A percentile compares a stretch with the other conserved stretches of the same genome.
These are phyloP conservation scores for Nannizziopsis arthrosporioides DNA, from an alignment of 2,329 filamentous ascomycete genomes.

Conservation along the genomic window DNA sequence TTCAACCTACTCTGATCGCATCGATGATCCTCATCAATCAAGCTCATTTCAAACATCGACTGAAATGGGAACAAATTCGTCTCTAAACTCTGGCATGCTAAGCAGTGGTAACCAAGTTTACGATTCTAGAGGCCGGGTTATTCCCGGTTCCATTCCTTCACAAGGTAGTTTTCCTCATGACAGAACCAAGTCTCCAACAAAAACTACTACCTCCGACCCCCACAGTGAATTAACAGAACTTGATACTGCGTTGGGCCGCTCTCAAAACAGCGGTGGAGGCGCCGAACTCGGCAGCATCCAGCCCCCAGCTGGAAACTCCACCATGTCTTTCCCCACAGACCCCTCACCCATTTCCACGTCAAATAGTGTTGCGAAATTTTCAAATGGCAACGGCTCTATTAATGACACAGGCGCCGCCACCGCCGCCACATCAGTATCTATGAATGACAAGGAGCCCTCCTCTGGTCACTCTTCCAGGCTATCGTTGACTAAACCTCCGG, in stretches of 20 bases:
- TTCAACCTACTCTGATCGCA: slow-evolving; percentile 22
- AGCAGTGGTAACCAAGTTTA: slow-evolving; percentile 13
- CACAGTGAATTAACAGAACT: slow-evolving; percentile 23
- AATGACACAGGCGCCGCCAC: slow-evolving; percentile 24
- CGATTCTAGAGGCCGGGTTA: slow-evolving; percentile 2
- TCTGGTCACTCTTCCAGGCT: slow-evolving; percentile 21
- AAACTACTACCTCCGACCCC: slow-evolving; percentile 16
- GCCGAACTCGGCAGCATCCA: slow-evolving; percentile 19
- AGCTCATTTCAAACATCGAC: slow-evolving; percentile 25
- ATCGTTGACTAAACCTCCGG: slow-evolving; percentile 20
- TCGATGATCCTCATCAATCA: slow-evolving; percentile 22
- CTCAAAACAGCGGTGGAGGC: slow-evolving; percentile 20
- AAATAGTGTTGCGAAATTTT: slow-evolving; percentile 23
- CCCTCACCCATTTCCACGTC: slow-evolving; percentile 20
- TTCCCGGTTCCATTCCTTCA: neutral
- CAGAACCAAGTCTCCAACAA: slow-evolving; percentile 5
- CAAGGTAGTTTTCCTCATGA: slow-evolving; percentile 12
- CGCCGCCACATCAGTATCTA: slow-evolving; percentile 21
- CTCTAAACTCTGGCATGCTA: slow-evolving; percentile 25
- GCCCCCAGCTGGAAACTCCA: slow-evolving; percentile 23
- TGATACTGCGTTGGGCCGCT: slow-evolving; percentile 19
- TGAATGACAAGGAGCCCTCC: slow-evolving; percentile 22
- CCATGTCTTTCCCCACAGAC: slow-evolving; percentile 23
- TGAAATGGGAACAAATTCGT: slow-evolving; percentile 19
- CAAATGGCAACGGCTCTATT: slow-evolving; percentile 20